Evolutionary conservation across 2,329 filamentous ascomycete species (phyloP), one percentile per base, ranked within the genome.

Genomic region (Claviceps fusiformis): DNA sequence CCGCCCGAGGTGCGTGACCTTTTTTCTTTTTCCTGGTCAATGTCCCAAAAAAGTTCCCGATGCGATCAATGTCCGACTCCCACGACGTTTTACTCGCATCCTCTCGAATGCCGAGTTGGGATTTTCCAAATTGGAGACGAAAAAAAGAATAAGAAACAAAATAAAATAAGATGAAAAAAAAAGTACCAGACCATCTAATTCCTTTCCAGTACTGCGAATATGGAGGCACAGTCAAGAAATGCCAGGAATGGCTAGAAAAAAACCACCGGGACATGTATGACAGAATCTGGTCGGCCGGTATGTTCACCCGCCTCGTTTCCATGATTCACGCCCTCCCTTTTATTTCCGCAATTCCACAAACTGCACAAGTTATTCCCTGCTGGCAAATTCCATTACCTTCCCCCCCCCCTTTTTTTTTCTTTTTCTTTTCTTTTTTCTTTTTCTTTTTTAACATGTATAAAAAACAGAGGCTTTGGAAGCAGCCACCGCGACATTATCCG

Each of bases 141-240:
- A 11, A 19, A 43, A 19, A 8, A 19, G 17, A 8, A 19, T 24
- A 24, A 24, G 24, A 19, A 43, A n/a, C 1, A 9, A 44, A 19
- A 17, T 17, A 17, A 17, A 41, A 17, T 4, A 41, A 39, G n/a
- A 19, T 6, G 35, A 15, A 35, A 35, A 7, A 17, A 11, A n/a
- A 8, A 51, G 33, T n/a, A 53, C 44, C 41, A 31, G 4, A 37
- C 33, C 27, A 31, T 48, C 49, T 55, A 43, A 53, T 6, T 46
- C 13, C 17, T 13, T 33, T 24, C 2, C 17, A 97, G 93, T 98
- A 96, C 75, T 98, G 93, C 77, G 93, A 98, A 74, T 97, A 96
- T 72, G 93, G 93, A 67, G 92, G 91, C 61, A 97, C 91, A 44
- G 85, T 87, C 29, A 95, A 90, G 73, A 98, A 96, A 75, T 98